Evolutionary conservation across 2,329 filamentous ascomycete genomes (phyloP), one percentile per base, ranked within the genome.

Genomic region (Nigrograna mackinnonii): DNA sequence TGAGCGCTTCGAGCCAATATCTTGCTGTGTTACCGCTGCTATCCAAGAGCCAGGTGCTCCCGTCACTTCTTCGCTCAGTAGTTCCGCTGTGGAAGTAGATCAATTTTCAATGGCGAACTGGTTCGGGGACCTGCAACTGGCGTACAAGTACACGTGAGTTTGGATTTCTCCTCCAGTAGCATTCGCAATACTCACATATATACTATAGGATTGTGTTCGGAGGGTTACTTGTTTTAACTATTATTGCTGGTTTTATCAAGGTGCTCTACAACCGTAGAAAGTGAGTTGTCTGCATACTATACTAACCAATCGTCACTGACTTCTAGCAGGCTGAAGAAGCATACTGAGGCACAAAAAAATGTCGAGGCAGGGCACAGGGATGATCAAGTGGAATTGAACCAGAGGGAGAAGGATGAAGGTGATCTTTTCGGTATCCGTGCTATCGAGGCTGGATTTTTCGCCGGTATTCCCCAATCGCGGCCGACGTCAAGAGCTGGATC

Each of bases 371-470:
- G 52, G 6, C 46, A 44, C n/a, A 64, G 47, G 35, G 62, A 69
- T 35, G 64, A 68, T 30, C 59, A 58, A 14, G 50, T 64, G 36
- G 65, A 66, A 38, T 44, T 69, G 31, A 67, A 64, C 41, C 55
- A 62, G 34, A 56, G 62, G 32, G 56, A 64, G 44, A 68, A 65
- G 52, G 66, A 69, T 45, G 64, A 69, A 41, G 67, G 67, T 13
- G 67, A 71, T 37, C 52, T 69, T 2, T 70, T 71, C 38, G 67
- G 67, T 35, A 54, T 70, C 32, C 64, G 68, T n/a, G 67, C 68
- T 42, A 65, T 70, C 22, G 68, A 71, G 51, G 66, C 67, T 26
- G 68, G 67, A n/a, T 71, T 67, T 52, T 69, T 58, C 37, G 68
- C 64, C 35, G 67, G 68, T 37, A 64, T 71, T 9, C 58, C 63